Conservation (phyloP, 2,329 filamentous ascomycete species). For the Monilinia fructigena region DNA sequence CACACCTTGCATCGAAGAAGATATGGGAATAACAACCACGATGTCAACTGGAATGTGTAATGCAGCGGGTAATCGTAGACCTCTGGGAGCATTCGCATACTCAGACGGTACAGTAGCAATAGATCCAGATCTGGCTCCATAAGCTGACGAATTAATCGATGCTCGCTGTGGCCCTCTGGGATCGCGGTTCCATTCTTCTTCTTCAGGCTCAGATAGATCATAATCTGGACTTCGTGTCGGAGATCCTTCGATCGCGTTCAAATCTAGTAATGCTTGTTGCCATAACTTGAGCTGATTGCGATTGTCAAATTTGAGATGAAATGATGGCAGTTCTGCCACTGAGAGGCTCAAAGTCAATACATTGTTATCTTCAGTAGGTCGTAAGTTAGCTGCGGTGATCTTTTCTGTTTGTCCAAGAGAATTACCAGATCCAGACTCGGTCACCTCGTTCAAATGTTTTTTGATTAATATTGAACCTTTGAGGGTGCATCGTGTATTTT, state of each 20-base stretch:
- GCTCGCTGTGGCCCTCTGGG: slow-evolving; percentile 60
- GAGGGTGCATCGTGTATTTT: slow-evolving; percentile 75
- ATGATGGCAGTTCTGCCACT: slow-evolving; percentile 87
- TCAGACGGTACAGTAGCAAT: slow-evolving; percentile 87
- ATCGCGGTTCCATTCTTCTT: slow-evolving; percentile 77
- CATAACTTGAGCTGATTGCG: slow-evolving; percentile 82
- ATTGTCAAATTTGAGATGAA: slow-evolving; percentile 87
- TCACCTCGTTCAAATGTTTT: slow-evolving; percentile 90
- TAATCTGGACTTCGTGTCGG: slow-evolving; percentile 70
- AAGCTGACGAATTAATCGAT: slow-evolving; percentile 75
- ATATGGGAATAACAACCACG: slow-evolving; percentile 94
- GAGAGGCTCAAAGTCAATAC: slow-evolving; percentile 87
- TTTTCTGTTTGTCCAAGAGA: slow-evolving; percentile 37
- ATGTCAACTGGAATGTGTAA: slow-evolving; percentile 91
- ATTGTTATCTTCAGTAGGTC: slow-evolving; percentile 63
- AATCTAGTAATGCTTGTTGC: slow-evolving; percentile 81
- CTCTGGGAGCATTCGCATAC: slow-evolving; percentile 68
- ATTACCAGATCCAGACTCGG: slow-evolving; percentile 60
- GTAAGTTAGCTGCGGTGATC: slow-evolving; percentile 40
- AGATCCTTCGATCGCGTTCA: slow-evolving; percentile 68
- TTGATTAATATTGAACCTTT: slow-evolving; percentile 98
- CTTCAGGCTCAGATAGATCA: slow-evolving; percentile 80
- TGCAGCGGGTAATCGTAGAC: slow-evolving; percentile 39
- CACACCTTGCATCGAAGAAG: slow-evolving; percentile 98
- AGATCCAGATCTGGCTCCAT: slow-evolving; percentile 83